phyloP scores from a whole-genome alignment of 1,284 basidiomycete genomes.

The Macrocybe sp. region DNA sequence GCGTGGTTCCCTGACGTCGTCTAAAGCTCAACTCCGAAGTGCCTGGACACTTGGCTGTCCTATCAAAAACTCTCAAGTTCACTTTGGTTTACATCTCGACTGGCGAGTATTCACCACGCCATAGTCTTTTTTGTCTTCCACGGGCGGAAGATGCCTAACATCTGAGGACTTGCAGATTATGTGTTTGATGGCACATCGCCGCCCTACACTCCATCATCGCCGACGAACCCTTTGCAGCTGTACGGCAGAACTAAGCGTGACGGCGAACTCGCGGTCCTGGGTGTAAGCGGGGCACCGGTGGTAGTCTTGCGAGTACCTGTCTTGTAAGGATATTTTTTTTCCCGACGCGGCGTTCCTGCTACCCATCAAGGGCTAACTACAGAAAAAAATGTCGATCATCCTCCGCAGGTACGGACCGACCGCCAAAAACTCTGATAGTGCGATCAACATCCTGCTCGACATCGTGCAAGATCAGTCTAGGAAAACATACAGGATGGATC shows the following conservation, averaged over 20 bases:
- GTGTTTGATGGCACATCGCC: slow-evolving; percentile 84
- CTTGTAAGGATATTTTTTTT: slow-evolving; percentile 43
- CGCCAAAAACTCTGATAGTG: slow-evolving; percentile 70
- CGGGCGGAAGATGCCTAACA: background rate
- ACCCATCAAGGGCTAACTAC: background rate
- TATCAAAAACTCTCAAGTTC: slow-evolving; percentile 51
- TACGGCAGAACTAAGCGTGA: slow-evolving; percentile 77
- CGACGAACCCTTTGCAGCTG: slow-evolving; percentile 71
- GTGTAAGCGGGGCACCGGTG: slow-evolving; percentile 46
- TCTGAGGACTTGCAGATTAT: slow-evolving; percentile 51
- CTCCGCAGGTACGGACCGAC: slow-evolving; percentile 69
- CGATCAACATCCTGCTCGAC: slow-evolving; percentile 77
- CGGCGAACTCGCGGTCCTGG: slow-evolving; percentile 65
- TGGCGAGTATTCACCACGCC: slow-evolving; percentile 32
- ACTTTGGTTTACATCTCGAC: slow-evolving; percentile 77
- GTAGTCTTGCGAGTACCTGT: slow-evolving; percentile 78
- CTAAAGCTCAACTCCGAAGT: slow-evolving; percentile 65
- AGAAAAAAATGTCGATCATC: background rate
- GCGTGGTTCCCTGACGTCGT: slow-evolving; percentile 1
- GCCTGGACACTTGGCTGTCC: slow-evolving; percentile 54
- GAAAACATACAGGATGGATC: slow-evolving; percentile 82
- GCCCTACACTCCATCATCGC: slow-evolving; percentile 63
- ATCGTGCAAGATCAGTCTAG: slow-evolving; percentile 74
- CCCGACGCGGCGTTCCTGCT: background rate
- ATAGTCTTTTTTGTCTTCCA: background rate